Percentiles rank a stretch among this genome's conserved stretches.
These are phyloP conservation scores for Gossypium schwendimanii DNA, from an alignment of 441 rosid genomes.

Conservation along the genomic window DNA sequence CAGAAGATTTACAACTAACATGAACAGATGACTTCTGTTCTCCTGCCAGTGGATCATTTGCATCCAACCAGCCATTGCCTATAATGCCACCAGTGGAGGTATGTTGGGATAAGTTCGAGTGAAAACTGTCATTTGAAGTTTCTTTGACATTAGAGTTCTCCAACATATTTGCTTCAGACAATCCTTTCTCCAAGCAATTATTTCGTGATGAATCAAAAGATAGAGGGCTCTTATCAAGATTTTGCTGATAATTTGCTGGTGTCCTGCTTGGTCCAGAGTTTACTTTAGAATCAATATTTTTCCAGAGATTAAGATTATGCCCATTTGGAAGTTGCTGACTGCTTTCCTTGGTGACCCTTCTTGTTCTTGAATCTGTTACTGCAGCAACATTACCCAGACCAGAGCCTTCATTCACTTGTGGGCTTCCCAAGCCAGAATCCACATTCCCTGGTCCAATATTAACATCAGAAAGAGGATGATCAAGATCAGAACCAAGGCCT, in stretches of 20 bases:
- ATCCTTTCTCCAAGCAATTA: constrained; percentile 30
- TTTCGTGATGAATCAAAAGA: constrained; percentile 39
- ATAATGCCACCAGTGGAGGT: constrained; percentile 25
- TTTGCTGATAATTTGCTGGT: constrained; percentile 23
- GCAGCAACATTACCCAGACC: constrained; percentile 25
- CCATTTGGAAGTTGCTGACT: constrained; percentile 28
- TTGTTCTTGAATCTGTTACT: constrained; percentile 26
- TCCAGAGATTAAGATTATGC: constrained; percentile 39
- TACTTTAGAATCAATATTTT: constrained; percentile 26
- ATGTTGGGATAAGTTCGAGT: constrained; percentile 24
- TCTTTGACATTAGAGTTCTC: constrained; percentile 30
- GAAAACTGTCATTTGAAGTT: constrained; percentile 33
- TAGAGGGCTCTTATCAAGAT: constrained; percentile 32
- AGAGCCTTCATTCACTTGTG: constrained; percentile 25
- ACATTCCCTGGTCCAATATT: constrained; percentile 27
- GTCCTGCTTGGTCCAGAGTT: constrained; percentile 20
- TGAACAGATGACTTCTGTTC: constrained; percentile 43
- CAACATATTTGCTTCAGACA: constrained; percentile 21
- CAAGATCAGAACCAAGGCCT: constrained; percentile 34
- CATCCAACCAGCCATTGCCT: constrained; percentile 41
- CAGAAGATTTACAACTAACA: constrained; percentile 36
- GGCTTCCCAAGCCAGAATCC: constrained; percentile 22
- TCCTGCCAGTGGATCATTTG: constrained; percentile 37
- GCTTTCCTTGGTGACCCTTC: constrained; percentile 33
- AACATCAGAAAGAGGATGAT: constrained; percentile 34